Conservation (phyloP, 176 grass and related monocot genomes). For the Oryza officinalis region DNA sequence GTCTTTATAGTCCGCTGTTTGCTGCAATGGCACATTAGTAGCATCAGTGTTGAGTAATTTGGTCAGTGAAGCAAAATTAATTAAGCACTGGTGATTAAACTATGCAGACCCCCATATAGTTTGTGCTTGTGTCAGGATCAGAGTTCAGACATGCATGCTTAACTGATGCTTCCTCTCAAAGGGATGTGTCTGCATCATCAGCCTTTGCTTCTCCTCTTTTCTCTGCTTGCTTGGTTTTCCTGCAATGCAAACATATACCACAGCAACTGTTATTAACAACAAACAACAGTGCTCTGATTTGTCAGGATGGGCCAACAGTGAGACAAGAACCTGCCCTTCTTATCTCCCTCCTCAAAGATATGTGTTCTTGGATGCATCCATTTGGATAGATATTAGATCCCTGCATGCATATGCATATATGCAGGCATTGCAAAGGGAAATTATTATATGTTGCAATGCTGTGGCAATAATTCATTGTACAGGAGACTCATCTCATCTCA, state of each 20-base stretch:
- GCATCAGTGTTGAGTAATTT: not conserved
- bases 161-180: constrained; percentile 38
- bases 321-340: constrained; percentile 35
- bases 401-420: not conserved
- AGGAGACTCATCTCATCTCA: not conserved
- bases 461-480: constrained; percentile 16
- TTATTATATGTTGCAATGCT: constrained; percentile 9
- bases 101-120: not conserved
- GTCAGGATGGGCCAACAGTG: not conserved
- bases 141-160: constrained; percentile 17
- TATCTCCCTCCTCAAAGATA: constrained; percentile 17
- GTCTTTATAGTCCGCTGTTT: too few species aligned
- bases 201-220: constrained; percentile 40
- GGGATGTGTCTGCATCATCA: constrained; percentile 40
- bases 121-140: not conserved
- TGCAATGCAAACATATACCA: constrained; percentile 26
- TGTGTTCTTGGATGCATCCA: constrained; percentile 9
- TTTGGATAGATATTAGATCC: constrained; percentile 27
- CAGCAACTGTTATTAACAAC: not conserved
- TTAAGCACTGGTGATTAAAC: not conserved
- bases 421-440: not conserved
- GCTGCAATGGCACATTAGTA: not conserved
- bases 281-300: constrained; percentile 17
- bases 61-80: not conserved
- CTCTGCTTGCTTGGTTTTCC: constrained; percentile 39